Evolutionary conservation across 805 yeast species (phyloP), one percentile per base, ranked within the genome.

Genomic region (Suhomyces canberraensis): DNA sequence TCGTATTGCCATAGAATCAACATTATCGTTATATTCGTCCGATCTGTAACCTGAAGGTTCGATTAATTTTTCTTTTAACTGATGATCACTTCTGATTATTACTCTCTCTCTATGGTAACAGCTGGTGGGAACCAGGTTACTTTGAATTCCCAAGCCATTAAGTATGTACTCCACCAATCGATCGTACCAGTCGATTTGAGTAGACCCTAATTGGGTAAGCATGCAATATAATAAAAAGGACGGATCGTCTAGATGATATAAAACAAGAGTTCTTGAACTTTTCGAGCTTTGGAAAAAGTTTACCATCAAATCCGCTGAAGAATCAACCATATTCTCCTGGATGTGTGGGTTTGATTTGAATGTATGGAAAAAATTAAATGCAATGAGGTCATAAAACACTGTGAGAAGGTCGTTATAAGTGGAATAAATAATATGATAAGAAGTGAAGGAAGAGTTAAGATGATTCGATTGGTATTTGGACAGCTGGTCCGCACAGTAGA

Each of bases 401-500:
- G 27, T 14, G 8, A 63, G 26, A 5, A 54, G 36, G 8, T 42
- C 46, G 5, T 40, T 37, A 22, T 61, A 58, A 6, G 60, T 38
- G 8, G 20, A 18, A 37, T 54, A 64, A n/a, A 61, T 46, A 4
- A 31, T 20, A 40, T 59, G 62, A 29, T 50, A 54, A 21, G 44
- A 39, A 1, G 58, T 45, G 24, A 29, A 39, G 5, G 39, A 9
- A 2, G 60, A 48, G 39, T 54, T 47, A 29, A 47, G 44, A 13
- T 47, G 42, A 9, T 36, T 35, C 11, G 13, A 29, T 36, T 55
- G 54, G 35, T 49, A 46, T 26, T 50, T 42, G 5, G 55, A 39
- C 11, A 59, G 48, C 36, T 44, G 37, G 18, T 58, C 58, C 6
- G 67, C 66, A 45, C 72, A 67, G 42, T 48, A 49, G 31, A 63